A percentile compares a stretch with the other conserved stretches of the same genome.
Evolutionary conservation across 306 rosid species (phyloP).

Genomic region (Myrica gale): DNA sequence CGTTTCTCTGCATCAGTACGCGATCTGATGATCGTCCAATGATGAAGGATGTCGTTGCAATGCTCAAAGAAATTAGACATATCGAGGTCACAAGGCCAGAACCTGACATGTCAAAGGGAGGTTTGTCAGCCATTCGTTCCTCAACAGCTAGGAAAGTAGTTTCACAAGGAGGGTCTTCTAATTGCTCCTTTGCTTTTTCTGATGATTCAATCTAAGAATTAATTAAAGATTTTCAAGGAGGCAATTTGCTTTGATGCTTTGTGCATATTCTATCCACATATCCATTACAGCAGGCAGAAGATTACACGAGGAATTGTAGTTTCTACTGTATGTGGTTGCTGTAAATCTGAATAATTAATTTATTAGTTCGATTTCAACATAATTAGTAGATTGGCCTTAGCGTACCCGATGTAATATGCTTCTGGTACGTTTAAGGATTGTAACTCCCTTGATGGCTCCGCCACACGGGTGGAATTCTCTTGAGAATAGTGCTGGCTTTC

Average conservation of each 20-base stretch:
- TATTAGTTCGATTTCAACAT: conserved; percentile 1
- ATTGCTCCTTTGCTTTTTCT: conserved; percentile 72
- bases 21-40: conserved; percentile 63
- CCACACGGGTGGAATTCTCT: conserved; percentile 10
- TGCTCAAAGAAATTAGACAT: conserved; percentile 72
- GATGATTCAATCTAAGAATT: conserved; percentile 48
- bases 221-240: conserved; percentile 3
- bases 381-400: background rate
- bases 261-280: conserved; percentile 36
- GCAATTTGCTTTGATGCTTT: conserved; percentile 12
- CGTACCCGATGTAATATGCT: conserved; percentile 4
- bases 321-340: conserved; percentile 18
- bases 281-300: conserved; percentile 28
- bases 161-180: conserved; percentile 67
- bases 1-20: conserved; percentile 55
- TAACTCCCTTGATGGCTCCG: conserved; percentile 17
- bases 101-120: conserved; percentile 43
- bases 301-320: conserved; percentile 27
- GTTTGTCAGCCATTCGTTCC: conserved; percentile 33
- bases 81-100: conserved; percentile 42
- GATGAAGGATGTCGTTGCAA: conserved; percentile 75
- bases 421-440: background rate
- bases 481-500: conserved; percentile 31
- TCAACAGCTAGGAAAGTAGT: conserved; percentile 46
- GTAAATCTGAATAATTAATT: conserved; percentile 29